Percentiles rank a stretch among this genome's conserved stretches.
phyloP scores from a whole-genome alignment of 805 yeast species.

The Naumovozyma castellii region DNA sequence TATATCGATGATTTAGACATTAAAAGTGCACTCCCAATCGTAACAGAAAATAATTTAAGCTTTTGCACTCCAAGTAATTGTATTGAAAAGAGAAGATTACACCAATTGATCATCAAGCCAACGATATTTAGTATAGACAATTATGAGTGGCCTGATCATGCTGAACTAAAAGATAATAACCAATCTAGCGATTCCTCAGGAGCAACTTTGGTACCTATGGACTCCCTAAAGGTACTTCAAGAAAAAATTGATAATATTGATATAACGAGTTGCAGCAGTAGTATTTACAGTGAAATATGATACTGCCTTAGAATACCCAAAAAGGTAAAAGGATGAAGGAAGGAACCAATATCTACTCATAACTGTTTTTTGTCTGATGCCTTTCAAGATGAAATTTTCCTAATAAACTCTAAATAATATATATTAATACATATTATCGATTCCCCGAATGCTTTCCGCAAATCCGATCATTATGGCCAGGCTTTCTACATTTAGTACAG shows the following conservation, averaged over 20 bases:
- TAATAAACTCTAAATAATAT: too few relatives aligned
- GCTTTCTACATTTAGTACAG: neutral
- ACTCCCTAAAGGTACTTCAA: slow-evolving; percentile 6
- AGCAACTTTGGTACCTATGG: too few relatives aligned
- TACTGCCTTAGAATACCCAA: too few relatives aligned
- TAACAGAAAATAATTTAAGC: neutral
- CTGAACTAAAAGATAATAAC: too few relatives aligned
- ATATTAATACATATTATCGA: too few relatives aligned
- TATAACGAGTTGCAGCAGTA: slow-evolving; percentile 3
- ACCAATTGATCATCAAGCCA: neutral
- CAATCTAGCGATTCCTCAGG: too few relatives aligned
- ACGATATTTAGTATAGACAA: slow-evolving; percentile 1
- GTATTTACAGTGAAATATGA: slow-evolving; percentile 7
- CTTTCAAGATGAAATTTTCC: too few relatives aligned
- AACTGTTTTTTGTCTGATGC: too few relatives aligned
- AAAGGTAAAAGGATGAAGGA: too few relatives aligned
- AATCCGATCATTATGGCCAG: neutral
- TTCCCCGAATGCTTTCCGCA: neutral
- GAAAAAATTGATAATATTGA: slow-evolving; percentile 11
- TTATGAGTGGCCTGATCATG: too few relatives aligned
- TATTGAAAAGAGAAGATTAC: neutral
- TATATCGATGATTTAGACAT: slow-evolving; percentile 3
- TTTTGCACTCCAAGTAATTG: neutral
- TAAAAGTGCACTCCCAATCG: neutral
- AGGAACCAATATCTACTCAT: neutral